Conservation (phyloP, 345 rosid genomes). For the Lumnitzera littorea region DNA sequence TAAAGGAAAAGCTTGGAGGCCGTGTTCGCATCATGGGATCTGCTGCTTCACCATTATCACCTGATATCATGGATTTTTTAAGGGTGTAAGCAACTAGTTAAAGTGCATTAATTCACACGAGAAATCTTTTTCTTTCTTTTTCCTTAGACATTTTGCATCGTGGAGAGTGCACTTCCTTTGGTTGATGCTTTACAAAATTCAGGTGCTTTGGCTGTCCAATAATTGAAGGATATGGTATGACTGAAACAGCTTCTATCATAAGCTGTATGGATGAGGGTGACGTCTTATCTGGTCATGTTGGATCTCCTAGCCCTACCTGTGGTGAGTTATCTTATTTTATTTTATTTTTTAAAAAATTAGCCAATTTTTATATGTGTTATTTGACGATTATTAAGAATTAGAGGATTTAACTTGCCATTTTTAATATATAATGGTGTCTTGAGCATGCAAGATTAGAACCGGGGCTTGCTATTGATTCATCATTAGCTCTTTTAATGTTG, state of each 20-base stretch:
- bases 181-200: constrained; percentile 4
- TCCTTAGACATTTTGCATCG: not conserved
- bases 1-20: constrained; percentile 81
- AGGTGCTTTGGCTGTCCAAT: constrained; percentile 92
- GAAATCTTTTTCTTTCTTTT: not conserved
- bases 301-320: constrained; percentile 75
- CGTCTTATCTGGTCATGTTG: constrained; percentile 74
- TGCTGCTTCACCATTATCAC: constrained; percentile 90
- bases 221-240: constrained; percentile 90
- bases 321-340: constrained; percentile 30
- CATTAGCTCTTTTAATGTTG: too few relatives aligned
- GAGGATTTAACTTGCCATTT: too few relatives aligned
- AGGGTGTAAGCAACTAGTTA: constrained; percentile 56
- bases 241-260: constrained; percentile 76
- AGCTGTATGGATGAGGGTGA: constrained; percentile 61
- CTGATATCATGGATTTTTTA: constrained; percentile 81
- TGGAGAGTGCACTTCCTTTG: not conserved
- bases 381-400: too few relatives aligned
- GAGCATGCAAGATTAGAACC: too few relatives aligned
- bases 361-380: too few relatives aligned
- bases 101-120: not conserved
- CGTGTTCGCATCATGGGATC: constrained; percentile 64
- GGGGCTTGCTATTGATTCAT: too few relatives aligned
- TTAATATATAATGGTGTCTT: too few relatives aligned
- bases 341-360: too few relatives aligned